Evolutionary conservation across 2,329 filamentous ascomycete species (phyloP).

Genomic region (Raffaelea deltoideospora): DNA sequence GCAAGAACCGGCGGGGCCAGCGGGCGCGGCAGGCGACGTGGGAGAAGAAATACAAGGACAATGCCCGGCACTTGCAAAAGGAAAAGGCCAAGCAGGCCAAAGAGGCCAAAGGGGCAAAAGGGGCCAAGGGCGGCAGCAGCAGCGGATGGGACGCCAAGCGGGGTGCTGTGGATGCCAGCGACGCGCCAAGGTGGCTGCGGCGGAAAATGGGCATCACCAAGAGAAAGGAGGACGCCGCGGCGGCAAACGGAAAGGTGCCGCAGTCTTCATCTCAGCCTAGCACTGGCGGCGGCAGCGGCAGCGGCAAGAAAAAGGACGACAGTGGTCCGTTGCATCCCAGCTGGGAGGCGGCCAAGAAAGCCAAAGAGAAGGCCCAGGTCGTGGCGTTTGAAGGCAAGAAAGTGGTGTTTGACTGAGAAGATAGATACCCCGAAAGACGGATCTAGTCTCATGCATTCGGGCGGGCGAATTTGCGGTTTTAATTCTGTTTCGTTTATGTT

Average conservation of each 20-base stretch:
- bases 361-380: constrained; percentile 39
- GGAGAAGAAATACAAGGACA: constrained; percentile 63
- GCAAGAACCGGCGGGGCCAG: constrained; percentile 61
- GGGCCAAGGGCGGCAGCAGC: constrained; percentile 21
- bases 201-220: constrained; percentile 8
- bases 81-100: constrained; percentile 48
- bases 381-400: constrained; percentile 40
- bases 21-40: constrained; percentile 63
- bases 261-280: no score
- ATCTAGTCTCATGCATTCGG: not conserved
- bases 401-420: constrained; percentile 37
- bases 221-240: constrained; percentile 4
- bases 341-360: constrained; percentile 49
- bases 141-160: constrained; percentile 45
- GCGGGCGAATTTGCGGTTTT: not conserved
- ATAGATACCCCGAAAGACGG: no score
- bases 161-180: constrained; percentile 33
- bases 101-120: constrained; percentile 20
- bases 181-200: constrained; percentile 29
- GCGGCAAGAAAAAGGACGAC: constrained; percentile 1
- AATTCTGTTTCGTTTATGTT: not conserved
- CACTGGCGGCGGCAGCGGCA: constrained; percentile 6
- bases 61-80: constrained; percentile 45
- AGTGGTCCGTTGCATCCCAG: constrained; percentile 39
- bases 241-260: constrained; percentile 6